Conservation (phyloP, 1,284 basidiomycete species). For the Marasmius fiardii region DNA sequence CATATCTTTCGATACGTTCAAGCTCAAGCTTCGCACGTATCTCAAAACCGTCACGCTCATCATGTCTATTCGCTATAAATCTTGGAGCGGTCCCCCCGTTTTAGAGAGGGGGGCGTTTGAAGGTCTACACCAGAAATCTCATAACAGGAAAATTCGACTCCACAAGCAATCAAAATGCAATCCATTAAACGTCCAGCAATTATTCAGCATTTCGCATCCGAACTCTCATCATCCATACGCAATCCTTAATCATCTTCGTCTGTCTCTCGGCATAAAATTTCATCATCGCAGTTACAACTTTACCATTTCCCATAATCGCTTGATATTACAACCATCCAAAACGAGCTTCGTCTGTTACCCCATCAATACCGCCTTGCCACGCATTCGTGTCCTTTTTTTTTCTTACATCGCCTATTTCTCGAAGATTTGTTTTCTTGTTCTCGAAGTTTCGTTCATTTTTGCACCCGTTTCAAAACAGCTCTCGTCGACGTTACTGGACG, state of each 20-base stretch:
- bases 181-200: neutral
- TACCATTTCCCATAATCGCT: neutral
- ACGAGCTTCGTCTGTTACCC: neutral
- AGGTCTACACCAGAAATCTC: conserved; percentile 5
- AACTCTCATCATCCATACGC: neutral
- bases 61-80: conserved; percentile 10
- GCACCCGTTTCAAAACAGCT: neutral
- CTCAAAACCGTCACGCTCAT: neutral
- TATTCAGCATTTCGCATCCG: conserved; percentile 1
- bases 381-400: neutral
- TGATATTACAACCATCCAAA: neutral
- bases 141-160: conserved; percentile 13
- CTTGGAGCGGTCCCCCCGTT: conserved; percentile 5
- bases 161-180: neutral
- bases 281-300: neutral
- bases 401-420: neutral
- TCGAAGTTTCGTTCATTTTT: neutral
- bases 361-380: neutral
- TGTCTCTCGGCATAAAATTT: neutral
- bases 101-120: neutral
- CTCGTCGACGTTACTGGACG: too few species aligned
- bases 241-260: neutral
- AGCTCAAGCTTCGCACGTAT: neutral
- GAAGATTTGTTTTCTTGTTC: too few species aligned
- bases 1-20: conserved; percentile 4